Evolutionary conservation across 2,329 filamentous ascomycete genomes (phyloP).

Genomic region (Aspergillus tamarii): DNA sequence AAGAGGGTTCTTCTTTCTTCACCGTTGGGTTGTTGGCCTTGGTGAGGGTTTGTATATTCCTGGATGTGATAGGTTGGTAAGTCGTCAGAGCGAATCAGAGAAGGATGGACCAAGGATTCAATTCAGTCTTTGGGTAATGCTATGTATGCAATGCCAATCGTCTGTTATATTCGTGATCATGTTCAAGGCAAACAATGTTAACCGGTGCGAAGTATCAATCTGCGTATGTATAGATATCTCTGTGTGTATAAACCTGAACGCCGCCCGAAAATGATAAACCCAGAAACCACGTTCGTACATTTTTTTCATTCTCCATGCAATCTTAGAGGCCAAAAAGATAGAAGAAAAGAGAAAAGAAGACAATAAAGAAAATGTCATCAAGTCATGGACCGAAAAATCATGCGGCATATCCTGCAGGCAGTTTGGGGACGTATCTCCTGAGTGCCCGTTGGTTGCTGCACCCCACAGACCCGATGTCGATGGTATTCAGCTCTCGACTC

Average conservation of each 20-base stretch:
- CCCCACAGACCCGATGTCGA: conserved; percentile 50
- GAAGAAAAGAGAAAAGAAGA: not conserved
- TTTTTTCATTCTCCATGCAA: conserved; percentile 16
- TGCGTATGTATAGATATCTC: not conserved
- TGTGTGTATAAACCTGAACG: not conserved
- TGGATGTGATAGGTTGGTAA: not conserved
- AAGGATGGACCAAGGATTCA: conserved; percentile 7
- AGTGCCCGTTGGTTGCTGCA: conserved; percentile 34
- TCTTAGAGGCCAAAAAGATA: not conserved
- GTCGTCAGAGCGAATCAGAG: not conserved
- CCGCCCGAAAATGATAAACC: conserved; percentile 7
- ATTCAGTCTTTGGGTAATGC: not conserved
- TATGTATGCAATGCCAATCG: not conserved
- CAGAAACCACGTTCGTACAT: conserved; percentile 11
- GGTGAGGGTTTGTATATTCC: not conserved
- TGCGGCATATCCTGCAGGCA: conserved; percentile 34
- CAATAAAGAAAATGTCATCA: not conserved
- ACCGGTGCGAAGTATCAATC: conserved; percentile 7
- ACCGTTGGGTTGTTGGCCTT: not conserved
- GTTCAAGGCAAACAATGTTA: not conserved
- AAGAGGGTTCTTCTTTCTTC: not conserved
- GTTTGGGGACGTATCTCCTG: conserved; percentile 36
- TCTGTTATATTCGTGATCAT: not conserved
- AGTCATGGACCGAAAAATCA: conserved; percentile 18
- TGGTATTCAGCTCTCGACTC: conserved; percentile 59